phyloP scores from a whole-genome alignment of 208 protist genomes.

The Leishmania amazonensis region DNA sequence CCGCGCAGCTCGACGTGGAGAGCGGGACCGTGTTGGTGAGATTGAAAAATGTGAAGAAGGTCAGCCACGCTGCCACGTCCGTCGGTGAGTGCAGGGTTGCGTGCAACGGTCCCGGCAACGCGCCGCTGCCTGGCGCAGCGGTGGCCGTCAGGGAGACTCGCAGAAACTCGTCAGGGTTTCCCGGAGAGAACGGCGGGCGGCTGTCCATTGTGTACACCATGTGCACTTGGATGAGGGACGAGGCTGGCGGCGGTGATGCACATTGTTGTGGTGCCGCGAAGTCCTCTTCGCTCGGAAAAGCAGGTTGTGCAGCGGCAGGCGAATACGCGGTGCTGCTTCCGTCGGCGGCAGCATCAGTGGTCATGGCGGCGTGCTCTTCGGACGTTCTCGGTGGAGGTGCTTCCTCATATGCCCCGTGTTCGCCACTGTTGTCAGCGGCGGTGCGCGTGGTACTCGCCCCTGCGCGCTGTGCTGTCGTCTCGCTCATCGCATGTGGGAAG shows the following conservation, averaged over 20 bases:
- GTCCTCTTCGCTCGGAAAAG: constrained; percentile 21
- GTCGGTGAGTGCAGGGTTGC: constrained; percentile 12
- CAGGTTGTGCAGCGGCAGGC: not conserved
- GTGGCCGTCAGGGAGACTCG: constrained; percentile 40
- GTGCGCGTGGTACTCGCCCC: not conserved
- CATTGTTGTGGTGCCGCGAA: not conserved
- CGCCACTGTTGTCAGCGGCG: not conserved
- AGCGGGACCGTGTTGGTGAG: constrained; percentile 31
- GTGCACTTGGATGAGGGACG: constrained; percentile 31
- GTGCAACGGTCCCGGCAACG: constrained; percentile 21
- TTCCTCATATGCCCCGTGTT: not conserved
- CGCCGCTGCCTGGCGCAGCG: constrained; percentile 16
- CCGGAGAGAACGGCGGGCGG: constrained; percentile 44
- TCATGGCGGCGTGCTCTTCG: not conserved
- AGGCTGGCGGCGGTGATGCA: not conserved
- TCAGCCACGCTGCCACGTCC: constrained; percentile 53
- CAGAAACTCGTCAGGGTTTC: constrained; percentile 43
- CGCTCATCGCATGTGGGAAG: not conserved
- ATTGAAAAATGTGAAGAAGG: constrained; percentile 48
- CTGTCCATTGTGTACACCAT: constrained; percentile 62
- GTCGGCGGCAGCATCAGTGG: not conserved
- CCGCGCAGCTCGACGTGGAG: not conserved
- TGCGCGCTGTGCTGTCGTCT: not conserved
- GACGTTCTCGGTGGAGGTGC: not conserved
- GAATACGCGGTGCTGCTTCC: not conserved